Evolutionary conservation across 129 eudicot genomes (phyloP), one percentile per base, ranked within the genome.

Genomic region (Flaveria ramosissima): DNA sequence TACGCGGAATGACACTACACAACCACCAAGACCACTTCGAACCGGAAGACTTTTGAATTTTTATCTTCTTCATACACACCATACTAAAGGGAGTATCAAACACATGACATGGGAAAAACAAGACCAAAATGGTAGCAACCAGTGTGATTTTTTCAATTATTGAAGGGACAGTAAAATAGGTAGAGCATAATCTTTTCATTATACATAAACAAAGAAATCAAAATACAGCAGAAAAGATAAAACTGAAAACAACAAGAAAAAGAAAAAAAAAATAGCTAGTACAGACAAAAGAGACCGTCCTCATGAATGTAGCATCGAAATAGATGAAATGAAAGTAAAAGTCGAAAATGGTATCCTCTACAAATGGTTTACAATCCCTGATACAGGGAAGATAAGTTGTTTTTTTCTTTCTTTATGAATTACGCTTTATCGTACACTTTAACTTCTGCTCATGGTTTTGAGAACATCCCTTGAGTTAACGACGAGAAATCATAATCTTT

Each of bases 401-500:
- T 73, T 67, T 43, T 57, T 78, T 17, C 24, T 68, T 71, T 77
- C 84, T 80, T 77, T 75, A 73, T 69, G 80, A 78, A 71, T 65
- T 67, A 70, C 23, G 42, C 4, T 73, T 66, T 68, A 73, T 57
- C 46, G 77, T 83, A 77, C 83, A 81, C 82, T 74, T 80, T 68
- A 80, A 78, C 83, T 70, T 27, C 65, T 66, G 26, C 68, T 72
- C 84, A 91, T 6, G 84, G 92, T 73, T 95, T 95, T 8, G 99
- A 84, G 83, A 95, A 95, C 73, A 92, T 83, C 64, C 95, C 99
- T 85, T 95, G 96, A 45, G 99, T 95, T 83, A 95, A 86, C 7
- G 99, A 92, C 14, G 99, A 95, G 83, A 95, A 95, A 73, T 95
- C 99, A 20, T 83, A 91, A 36, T 95, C 99, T 63, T 88, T 92